These are phyloP conservation scores for Nidularia pulvinata DNA, from an alignment of 768 basidiomycete species.

Conservation along the genomic window DNA sequence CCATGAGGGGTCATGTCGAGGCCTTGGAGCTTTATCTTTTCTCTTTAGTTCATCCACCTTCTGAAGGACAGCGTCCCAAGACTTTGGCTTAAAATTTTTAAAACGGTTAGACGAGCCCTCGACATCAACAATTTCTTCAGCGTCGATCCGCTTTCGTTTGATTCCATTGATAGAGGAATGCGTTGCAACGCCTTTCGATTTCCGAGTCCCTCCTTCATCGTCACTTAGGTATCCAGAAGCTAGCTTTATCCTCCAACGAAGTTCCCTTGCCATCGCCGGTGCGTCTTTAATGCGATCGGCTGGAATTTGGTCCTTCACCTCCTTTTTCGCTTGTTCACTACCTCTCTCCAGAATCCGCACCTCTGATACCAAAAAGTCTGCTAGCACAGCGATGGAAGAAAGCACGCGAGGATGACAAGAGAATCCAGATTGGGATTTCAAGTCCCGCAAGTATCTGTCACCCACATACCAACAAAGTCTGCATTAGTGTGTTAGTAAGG, in stretches of 20 bases:
- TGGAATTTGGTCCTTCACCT: conserved; percentile 82
- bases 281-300: conserved; percentile 82
- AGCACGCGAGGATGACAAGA: conserved; percentile 55
- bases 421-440: conserved; percentile 46
- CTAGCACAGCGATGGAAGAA: conserved; percentile 66
- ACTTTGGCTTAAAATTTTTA: conserved; percentile 66
- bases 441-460: conserved; percentile 74
- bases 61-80: conserved; percentile 57
- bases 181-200: conserved; percentile 16
- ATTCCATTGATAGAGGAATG: conserved; percentile 17
- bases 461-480: conserved; percentile 93
- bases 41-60: conserved; percentile 37
- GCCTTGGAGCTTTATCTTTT: conserved; percentile 31
- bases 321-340: conserved; percentile 69
- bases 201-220: conserved; percentile 46
- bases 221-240: conserved; percentile 66
- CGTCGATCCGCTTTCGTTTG: conserved; percentile 42
- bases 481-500: neutral
- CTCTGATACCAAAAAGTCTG: conserved; percentile 82
- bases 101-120: conserved; percentile 31
- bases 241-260: conserved; percentile 79
- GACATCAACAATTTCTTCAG: conserved; percentile 8
- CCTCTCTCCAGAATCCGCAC: conserved; percentile 70
- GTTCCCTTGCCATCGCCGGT: conserved; percentile 76
- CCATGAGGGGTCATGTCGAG: conserved; percentile 40